phyloP scores from a whole-genome alignment of 257 asterid species.

The Plectranthus barbatus region DNA sequence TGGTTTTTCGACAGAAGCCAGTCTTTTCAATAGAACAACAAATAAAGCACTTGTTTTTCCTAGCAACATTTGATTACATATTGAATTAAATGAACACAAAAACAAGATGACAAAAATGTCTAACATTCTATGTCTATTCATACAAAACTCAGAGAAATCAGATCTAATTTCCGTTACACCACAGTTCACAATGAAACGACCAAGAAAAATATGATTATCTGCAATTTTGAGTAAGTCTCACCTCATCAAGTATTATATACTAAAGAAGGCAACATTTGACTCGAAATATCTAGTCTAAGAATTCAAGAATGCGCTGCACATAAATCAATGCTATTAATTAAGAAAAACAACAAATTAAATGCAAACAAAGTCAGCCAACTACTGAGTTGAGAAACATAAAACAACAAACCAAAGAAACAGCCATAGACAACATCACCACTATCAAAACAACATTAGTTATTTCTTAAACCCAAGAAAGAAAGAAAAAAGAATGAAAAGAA shows the following conservation, averaged over 20 bases:
- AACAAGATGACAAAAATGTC: not conserved
- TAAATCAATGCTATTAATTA: not conserved
- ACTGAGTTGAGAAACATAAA: not conserved
- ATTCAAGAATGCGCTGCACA: not conserved
- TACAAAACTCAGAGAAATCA: too few species aligned
- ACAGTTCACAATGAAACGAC: not conserved
- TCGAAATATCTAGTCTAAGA: not conserved
- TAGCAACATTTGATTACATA: not conserved
- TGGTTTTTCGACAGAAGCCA: too few species aligned
- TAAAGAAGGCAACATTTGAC: slow-evolving; percentile 1
- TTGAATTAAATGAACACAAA: not conserved
- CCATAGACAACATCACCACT: not conserved
- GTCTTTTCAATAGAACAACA: not conserved
- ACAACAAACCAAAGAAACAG: slow-evolving; percentile 5
- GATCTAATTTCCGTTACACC: not conserved
- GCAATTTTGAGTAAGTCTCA: not conserved
- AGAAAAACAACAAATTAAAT: slow-evolving; percentile 1
- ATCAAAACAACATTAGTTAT: not conserved
- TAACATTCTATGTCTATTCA: not conserved
- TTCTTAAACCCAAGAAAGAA: not conserved
- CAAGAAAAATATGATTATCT: not conserved
- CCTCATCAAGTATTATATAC: not conserved
- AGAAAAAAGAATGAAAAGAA: not conserved
- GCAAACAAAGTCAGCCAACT: not conserved
- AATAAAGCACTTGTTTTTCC: not conserved